Conservation (phyloP, 805 yeast genomes). For the Candida germanica region DNA sequence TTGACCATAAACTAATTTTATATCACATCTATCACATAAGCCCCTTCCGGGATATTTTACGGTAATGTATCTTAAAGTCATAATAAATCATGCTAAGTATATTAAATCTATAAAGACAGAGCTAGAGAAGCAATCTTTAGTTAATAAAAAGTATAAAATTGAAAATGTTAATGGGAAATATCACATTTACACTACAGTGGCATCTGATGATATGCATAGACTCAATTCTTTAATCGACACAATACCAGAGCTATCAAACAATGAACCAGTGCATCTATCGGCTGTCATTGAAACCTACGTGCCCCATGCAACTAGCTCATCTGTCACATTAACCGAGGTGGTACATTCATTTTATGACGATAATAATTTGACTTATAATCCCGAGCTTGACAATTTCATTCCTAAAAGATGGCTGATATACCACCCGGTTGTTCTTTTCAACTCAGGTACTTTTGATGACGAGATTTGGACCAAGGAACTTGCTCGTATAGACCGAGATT, state of each 20-base stretch:
- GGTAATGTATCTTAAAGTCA: slow-evolving; percentile 5
- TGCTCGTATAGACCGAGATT: slow-evolving; percentile 6
- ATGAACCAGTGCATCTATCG: not conserved
- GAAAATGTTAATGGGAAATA: slow-evolving; percentile 9
- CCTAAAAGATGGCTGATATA: slow-evolving; percentile 63
- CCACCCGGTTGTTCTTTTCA: slow-evolving; percentile 63
- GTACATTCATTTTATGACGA: slow-evolving; percentile 1
- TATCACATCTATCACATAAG: too few relatives aligned
- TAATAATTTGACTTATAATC: not conserved
- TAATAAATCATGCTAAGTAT: not conserved
- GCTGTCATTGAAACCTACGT: not conserved
- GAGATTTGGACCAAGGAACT: slow-evolving; percentile 26
- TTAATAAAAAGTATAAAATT: slow-evolving; percentile 19
- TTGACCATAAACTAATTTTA: too few relatives aligned
- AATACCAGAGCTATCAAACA: not conserved
- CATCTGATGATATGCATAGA: not conserved
- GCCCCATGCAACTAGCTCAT: not conserved
- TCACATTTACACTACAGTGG: slow-evolving; percentile 14
- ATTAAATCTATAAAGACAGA: slow-evolving; percentile 19
- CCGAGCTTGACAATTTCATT: slow-evolving; percentile 10
- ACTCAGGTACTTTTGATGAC: slow-evolving; percentile 45
- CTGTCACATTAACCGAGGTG: not conserved
- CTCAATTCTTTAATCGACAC: not conserved
- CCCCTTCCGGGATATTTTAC: too few relatives aligned
- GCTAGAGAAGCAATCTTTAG: slow-evolving; percentile 14